Base-by-base conservation (phyloP, 306 rosid species). In the Aeschynomene evenia region DNA sequence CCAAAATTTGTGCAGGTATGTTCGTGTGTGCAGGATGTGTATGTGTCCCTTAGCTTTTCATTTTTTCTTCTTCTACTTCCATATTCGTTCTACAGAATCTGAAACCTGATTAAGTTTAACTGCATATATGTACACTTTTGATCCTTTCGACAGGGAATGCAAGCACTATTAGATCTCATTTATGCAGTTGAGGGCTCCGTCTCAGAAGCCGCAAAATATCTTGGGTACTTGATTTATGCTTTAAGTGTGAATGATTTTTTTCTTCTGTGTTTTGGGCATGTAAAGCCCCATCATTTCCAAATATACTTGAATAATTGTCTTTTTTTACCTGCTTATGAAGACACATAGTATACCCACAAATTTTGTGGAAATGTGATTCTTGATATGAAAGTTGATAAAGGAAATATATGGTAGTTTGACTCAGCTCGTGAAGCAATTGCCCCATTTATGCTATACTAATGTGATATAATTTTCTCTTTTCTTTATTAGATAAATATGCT, bases 101-200 rank as follows among this genome's bases (percentile, higher is more conserved):
- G 2, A 73, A 66, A 37, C 54, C 20, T 50, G 34, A n/a, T 65
- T 64, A 50, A 33, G 46, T 71, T 50, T 56, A 26, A 65, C 58
- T 76, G 13, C 15, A 45, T 53, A 9, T 31, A n/a, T n/a, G n/a
- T n/a, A n/a, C n/a, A 2, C 50, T 51, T 63, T 19, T 58, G 26
- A 11, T 70, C 60, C 52, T 77, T 60, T 71, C 24, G 45, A 50
- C 85, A 91, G 97, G 97, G 99, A 68, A 85, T 94, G 99, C 96
- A 91, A 84, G 92, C 97, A 78, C 80, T 94, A 65, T 71, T 94
- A 83, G 99, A 94, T 80, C 81, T 94, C 39, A 75, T 94, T 62
- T 87, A 80, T 76, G 85, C 96, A 34, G 91, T 88, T 63, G 87
- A 83, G 45, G 99, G 95, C 16, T 90, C 97, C 31, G 70, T 91